Evolutionary conservation across 805 yeast species (phyloP), one percentile per base, ranked within the genome.

Genomic region (Barnettozyma wickerhamii): DNA sequence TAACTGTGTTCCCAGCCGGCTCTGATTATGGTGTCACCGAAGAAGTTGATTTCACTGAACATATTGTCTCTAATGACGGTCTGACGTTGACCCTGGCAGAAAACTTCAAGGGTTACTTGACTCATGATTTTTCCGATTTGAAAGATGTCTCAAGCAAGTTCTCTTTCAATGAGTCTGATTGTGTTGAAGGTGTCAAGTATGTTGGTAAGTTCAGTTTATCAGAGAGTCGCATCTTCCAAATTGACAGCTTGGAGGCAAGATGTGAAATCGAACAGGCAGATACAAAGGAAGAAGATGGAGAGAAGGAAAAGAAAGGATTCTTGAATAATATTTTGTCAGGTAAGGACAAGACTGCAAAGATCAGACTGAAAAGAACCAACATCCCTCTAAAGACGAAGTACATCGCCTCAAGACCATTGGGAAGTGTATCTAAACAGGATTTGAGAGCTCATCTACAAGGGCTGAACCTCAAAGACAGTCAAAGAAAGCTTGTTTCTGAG

Each of bases 381-480:
- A 49, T 53, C 13, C 30, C 48, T 32, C 44, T 51, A 12, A 64
- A 59, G 32, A 50, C 65, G 2, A 61, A 60, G 31, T 64, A 71
- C 35, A 42, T 64, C 17, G 60, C 69, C 12, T 66, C 78, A 12
- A 65, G 69, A 35, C 79, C 86, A 19, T 53, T 73, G 49, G 75
- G 77, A 40, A 40, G 69, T 3, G 59, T 72, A 4, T 62, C 75
- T 13, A 79, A 76, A 48, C 64, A 64, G 45, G 59, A 60, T 19
- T 63, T 81, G 7, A 59, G 63, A 21, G 52, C 62, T 5, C 79
- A 77, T 43, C 66, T 91, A 51, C 61, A 63, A 29, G 64, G 64
- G 14, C 68, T 83, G 58, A 79, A 76, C 42, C 55, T 58, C 18
- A 68, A 68, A 42, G 96, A 88, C 51, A 60, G 64, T 12, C 77